Evolutionary conservation across 768 basidiomycete genomes (phyloP), one percentile per base, ranked within the genome.

Genomic region (Phylloporus rhodoxanthus): DNA sequence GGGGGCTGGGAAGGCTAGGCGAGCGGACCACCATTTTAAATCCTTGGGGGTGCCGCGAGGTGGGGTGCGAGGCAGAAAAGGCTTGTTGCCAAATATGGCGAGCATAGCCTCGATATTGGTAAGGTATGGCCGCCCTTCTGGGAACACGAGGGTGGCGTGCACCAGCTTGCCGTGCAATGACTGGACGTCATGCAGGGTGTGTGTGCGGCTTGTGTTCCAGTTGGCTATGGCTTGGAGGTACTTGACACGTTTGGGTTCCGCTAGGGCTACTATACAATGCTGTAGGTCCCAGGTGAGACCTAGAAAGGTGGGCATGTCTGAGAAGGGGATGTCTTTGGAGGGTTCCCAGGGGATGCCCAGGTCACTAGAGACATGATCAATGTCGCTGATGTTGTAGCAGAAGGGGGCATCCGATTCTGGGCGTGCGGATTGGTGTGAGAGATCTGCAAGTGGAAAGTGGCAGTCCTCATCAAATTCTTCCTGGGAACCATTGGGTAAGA

Each of bases 291-390:
- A 55, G 0, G 23, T 4, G 1, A 55, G 10, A 1, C 50, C 38
- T 0, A 6, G 21, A 2, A 37, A 37, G 1, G 5, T 0, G 2
- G 32, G n/a, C n/a, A n/a, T n/a, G n/a, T n/a, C 6, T 0, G 30
- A 14, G 15, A 55, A 52, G 0, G 43, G 54, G 0, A 48, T 30
- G 9, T 55, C 50, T 1, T 55, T 55, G 0, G 43, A 47, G 1
- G 7, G 1, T 13, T 52, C 34, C 50, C 38, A 55, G 0, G 54
- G 47, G 0, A 52, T 55, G 3, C 46, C 11, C 0, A 52, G 46
- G 0, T 19, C 4, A 1, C 41, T 0, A 0, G 33, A 45, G 0
- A 52, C 11, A n/a, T n/a, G n/a, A n/a, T n/a, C n/a, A n/a, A n/a
- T n/a, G n/a, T n/a, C n/a, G n/a, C n/a, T n/a, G n/a, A 23, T 23